Base-by-base conservation (phyloP, 2,329 filamentous ascomycete species). In the Aureobasidium sp. region DNA sequence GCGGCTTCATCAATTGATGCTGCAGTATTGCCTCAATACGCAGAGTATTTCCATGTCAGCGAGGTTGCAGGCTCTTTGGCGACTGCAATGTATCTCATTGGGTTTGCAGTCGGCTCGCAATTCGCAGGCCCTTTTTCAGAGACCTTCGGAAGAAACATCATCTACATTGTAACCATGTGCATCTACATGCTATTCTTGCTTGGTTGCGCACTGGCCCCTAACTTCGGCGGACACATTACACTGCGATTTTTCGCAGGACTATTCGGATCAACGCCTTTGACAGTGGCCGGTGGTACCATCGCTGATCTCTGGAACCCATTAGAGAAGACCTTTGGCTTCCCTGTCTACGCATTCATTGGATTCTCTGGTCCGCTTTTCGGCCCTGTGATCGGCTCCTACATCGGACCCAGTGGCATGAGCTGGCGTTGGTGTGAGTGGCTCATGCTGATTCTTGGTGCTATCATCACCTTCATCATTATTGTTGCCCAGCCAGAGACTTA, bases 401-500 rank as follows among this genome's bases (percentile, higher is more conserved):
- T 66, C 11, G 62, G 51, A 37, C 41, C 63, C 11, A 45, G 45
- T 61, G 62, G 61, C 1, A 45, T 67, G 36, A 63, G 59, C 50
- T 76, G 69, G 69, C 63, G 73, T 36, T 77, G 75, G 74, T 68
- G 69, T 3, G 75, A 77, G 49, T 77, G 75, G 76, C 68, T 75
- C 27, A 71, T 69, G 5, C 61, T 73, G n/a, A 71, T 71, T 49
- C 63, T 71, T n/a, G 69, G 69, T 16, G 70, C 67, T 6, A 51
- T 69, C 8, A 64, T 73, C 3, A 62, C 71, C 5, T 44, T 50
- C 3, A 36, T 67, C 14, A 68, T 73, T n/a, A 47, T 81, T 2
- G 63, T 79, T 3, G 76, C 79, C 64, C 72, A 79, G 6, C 80
- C 79, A 2, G 80, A 82, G 68, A 82, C 79, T 0, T 82, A 80